These are phyloP conservation scores for Blastomyces gilchristii DNA, from an alignment of 2,329 filamentous ascomycete species.

Conservation along the genomic window DNA sequence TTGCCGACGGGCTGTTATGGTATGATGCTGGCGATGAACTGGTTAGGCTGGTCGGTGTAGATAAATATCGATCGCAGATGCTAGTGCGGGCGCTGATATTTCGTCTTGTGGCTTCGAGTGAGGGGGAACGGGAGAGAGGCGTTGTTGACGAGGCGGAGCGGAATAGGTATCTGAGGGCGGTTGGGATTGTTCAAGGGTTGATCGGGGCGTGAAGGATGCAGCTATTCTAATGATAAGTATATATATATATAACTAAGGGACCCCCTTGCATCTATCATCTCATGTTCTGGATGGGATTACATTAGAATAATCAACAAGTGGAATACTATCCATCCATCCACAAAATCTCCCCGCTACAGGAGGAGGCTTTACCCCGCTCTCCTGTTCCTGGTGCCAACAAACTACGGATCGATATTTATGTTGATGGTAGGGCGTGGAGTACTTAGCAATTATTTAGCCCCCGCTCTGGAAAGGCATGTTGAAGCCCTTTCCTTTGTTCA, in stretches of 20 bases:
- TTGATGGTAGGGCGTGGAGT: background rate
- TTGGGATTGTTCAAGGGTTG: background rate
- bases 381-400: background rate
- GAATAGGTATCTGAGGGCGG: slow-evolving; percentile 3
- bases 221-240: too few relatives aligned
- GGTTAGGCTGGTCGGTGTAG: slow-evolving; percentile 7
- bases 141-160: slow-evolving; percentile 3
- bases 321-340: background rate
- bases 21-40: slow-evolving; percentile 9
- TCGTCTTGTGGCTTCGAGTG: slow-evolving; percentile 9
- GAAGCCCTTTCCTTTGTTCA: too few relatives aligned
- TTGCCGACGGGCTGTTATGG: slow-evolving; percentile 12
- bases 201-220: background rate
- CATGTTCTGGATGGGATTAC: background rate
- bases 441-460: too few relatives aligned
- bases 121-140: slow-evolving; percentile 3
- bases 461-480: too few relatives aligned
- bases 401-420: too few relatives aligned
- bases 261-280: too few relatives aligned
- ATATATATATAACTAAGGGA: too few relatives aligned
- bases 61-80: slow-evolving; percentile 10
- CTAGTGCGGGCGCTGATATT: slow-evolving; percentile 13
- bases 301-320: background rate
- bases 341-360: background rate
- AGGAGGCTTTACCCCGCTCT: background rate